Percentiles rank a stretch among this genome's conserved stretches.
phyloP scores from a whole-genome alignment of 805 yeast species.

The Barnettozyma populi region DNA sequence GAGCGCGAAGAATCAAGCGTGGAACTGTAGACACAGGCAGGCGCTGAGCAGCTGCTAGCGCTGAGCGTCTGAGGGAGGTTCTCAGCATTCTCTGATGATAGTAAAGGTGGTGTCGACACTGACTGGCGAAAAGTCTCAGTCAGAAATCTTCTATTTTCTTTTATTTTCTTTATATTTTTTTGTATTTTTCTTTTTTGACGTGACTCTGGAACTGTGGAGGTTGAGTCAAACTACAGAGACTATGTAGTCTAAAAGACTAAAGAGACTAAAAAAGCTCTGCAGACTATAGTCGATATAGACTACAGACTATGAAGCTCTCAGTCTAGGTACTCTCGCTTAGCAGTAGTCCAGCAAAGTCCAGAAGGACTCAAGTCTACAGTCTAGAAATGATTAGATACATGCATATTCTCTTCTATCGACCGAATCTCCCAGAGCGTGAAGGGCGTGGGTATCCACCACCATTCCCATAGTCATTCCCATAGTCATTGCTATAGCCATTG shows the following conservation, averaged over 20 bases:
- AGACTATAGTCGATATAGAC: no score
- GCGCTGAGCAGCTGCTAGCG: background rate
- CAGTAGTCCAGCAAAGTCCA: no score
- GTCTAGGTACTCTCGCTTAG: no score
- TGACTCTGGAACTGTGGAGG: background rate
- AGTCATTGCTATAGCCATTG: background rate
- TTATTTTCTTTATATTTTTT: background rate
- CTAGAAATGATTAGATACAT: background rate
- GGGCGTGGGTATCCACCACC: constrained; percentile 11
- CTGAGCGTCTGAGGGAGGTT: background rate
- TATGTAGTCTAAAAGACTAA: no score
- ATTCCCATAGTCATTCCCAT: constrained; percentile 1
- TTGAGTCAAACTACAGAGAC: no score
- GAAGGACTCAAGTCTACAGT: no score
- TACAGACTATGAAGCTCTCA: no score
- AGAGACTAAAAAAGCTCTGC: no score
- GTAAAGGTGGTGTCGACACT: background rate
- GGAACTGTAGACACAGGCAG: background rate
- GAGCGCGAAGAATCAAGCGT: background rate
- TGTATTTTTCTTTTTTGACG: background rate
- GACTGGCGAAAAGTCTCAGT: background rate
- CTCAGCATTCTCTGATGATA: constrained; percentile 1
- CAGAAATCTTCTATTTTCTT: no score
- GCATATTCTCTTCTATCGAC: background rate
- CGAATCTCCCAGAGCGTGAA: constrained; percentile 8